phyloP scores from a whole-genome alignment of 768 basidiomycete genomes.

The Leccinum rimulosum region DNA sequence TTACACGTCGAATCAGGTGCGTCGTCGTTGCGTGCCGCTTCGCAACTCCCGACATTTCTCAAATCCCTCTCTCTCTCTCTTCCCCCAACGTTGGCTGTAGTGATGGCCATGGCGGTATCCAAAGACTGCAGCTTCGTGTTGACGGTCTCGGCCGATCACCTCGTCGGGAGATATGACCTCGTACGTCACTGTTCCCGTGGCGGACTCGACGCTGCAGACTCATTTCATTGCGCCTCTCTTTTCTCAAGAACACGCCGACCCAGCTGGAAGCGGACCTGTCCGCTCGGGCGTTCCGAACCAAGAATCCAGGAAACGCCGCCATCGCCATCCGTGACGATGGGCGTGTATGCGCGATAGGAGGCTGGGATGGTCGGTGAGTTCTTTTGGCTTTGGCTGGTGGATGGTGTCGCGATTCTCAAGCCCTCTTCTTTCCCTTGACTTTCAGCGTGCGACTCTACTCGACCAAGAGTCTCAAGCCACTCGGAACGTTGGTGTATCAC shows the following conservation, averaged over 20 bases:
- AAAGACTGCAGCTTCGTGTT: not conserved
- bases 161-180: slow-evolving; percentile 61
- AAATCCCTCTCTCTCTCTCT: slow-evolving; percentile 59
- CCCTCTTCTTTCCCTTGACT: not conserved
- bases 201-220: not conserved
- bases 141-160: slow-evolving; percentile 57
- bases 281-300: slow-evolving; percentile 51
- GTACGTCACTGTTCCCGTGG: slow-evolving; percentile 33
- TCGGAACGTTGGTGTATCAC: slow-evolving; percentile 85
- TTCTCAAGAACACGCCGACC: slow-evolving; percentile 6
- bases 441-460: slow-evolving; percentile 79
- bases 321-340: slow-evolving; percentile 77
- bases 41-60: too few relatives aligned
- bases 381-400: not conserved
- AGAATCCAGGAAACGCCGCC: slow-evolving; percentile 75
- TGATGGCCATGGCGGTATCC: slow-evolving; percentile 65
- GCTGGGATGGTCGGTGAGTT: slow-evolving; percentile 81
- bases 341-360: slow-evolving; percentile 80
- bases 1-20: slow-evolving; percentile 74
- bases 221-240: not conserved
- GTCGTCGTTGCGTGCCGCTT: slow-evolving; percentile 20
- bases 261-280: slow-evolving; percentile 20
- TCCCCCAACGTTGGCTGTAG: slow-evolving; percentile 34
- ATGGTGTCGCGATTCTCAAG: not conserved
- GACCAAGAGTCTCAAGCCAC: slow-evolving; percentile 71